Evolutionary conservation across 2,329 filamentous ascomycete genomes (phyloP).

Genomic region (Beauveria scarabaeidicola): DNA sequence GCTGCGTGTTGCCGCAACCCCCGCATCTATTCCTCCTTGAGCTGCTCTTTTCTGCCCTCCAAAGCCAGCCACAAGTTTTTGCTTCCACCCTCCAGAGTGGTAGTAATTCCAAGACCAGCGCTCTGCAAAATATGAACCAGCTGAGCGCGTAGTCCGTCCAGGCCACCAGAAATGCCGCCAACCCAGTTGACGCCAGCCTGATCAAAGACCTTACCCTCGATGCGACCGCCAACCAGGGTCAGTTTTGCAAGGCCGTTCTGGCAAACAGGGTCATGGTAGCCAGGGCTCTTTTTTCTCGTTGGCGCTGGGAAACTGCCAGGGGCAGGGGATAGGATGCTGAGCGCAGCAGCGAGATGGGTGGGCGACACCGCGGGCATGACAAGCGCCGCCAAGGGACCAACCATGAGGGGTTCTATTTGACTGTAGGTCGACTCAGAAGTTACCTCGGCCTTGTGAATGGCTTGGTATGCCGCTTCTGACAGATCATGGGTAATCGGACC

Average conservation of each 20-base stretch:
- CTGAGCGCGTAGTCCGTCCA: constrained; percentile 73
- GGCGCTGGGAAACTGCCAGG: constrained; percentile 70
- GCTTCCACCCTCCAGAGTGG: constrained; percentile 67
- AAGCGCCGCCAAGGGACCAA: constrained; percentile 72
- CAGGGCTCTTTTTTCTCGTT: constrained; percentile 63
- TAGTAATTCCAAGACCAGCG: constrained; percentile 68
- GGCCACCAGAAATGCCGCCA: constrained; percentile 68
- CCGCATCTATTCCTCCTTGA: constrained; percentile 52
- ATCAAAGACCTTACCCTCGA: constrained; percentile 82
- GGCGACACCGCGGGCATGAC: constrained; percentile 78
- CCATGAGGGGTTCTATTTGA: constrained; percentile 65
- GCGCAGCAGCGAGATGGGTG: constrained; percentile 69
- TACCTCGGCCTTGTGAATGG: constrained; percentile 31
- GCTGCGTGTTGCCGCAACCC: background rate
- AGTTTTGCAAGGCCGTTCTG: constrained; percentile 82
- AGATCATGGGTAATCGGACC: constrained; percentile 41
- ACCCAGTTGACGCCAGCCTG: constrained; percentile 56
- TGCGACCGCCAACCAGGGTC: constrained; percentile 73
- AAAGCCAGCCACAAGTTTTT: constrained; percentile 82
- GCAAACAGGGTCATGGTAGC: constrained; percentile 70
- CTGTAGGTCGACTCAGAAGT: constrained; percentile 36
- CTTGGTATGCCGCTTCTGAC: constrained; percentile 43
- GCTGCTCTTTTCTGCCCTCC: constrained; percentile 68
- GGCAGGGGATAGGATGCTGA: constrained; percentile 69
- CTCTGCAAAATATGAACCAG: constrained; percentile 74